Evolutionary conservation across 345 rosid species (phyloP).

Genomic region (Lepidium aucheri): DNA sequence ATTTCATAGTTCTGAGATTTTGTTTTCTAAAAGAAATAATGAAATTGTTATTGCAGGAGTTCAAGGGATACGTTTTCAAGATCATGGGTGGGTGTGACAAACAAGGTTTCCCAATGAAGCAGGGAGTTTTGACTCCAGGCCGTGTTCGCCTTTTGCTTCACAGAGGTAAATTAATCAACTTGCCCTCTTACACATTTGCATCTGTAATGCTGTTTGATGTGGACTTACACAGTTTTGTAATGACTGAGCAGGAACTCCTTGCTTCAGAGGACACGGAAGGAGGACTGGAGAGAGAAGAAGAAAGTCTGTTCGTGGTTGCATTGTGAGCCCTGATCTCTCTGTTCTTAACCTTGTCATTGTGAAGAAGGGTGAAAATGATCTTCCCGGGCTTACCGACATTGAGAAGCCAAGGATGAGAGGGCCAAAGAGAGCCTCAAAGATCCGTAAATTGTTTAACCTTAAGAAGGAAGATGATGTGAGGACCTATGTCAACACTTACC

Average conservation of each 20-base stretch:
- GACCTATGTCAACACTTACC: conserved; percentile 75
- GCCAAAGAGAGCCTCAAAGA: conserved; percentile 80
- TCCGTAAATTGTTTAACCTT: conserved; percentile 65
- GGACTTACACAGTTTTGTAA: neutral
- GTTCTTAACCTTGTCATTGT: conserved; percentile 74
- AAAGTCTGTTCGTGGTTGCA: conserved; percentile 89
- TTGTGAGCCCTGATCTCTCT: conserved; percentile 74
- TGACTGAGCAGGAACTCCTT: conserved; percentile 50
- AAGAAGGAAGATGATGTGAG: conserved; percentile 75
- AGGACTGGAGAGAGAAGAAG: conserved; percentile 71
- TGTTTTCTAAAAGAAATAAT: neutral
- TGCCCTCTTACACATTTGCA: neutral
- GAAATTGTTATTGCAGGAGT: conserved; percentile 37
- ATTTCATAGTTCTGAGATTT: neutral
- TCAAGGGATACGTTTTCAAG: conserved; percentile 78
- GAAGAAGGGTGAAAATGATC: conserved; percentile 70
- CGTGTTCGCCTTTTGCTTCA: conserved; percentile 79
- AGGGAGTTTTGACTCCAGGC: conserved; percentile 78
- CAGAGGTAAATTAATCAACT: conserved; percentile 29
- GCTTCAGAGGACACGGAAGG: conserved; percentile 75
- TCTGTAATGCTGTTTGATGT: neutral
- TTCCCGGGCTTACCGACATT: conserved; percentile 67
- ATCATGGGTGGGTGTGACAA: conserved; percentile 91
- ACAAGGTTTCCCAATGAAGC: conserved; percentile 91
- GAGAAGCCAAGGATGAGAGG: conserved; percentile 84